A percentile compares a stretch with the other conserved stretches of the same genome.
Conservation (phyloP, 352 stramenopile genomes). For the Phytophthora meadii region DNA sequence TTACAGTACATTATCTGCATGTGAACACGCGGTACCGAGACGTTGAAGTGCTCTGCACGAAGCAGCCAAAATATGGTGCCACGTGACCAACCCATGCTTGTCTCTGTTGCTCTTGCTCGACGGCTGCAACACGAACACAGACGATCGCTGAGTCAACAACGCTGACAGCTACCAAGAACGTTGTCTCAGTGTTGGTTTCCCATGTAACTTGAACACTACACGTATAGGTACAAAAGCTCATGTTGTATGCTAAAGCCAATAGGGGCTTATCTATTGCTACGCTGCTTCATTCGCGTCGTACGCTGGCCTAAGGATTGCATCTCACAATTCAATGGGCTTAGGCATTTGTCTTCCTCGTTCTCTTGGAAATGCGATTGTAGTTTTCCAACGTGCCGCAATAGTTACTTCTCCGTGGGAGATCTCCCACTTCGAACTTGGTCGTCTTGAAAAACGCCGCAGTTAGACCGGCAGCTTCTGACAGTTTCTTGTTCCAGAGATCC, state of each 20-base stretch:
- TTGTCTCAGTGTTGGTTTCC: neutral
- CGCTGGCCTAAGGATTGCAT: too few relatives aligned
- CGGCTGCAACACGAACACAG: constrained; percentile 6
- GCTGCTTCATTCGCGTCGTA: too few relatives aligned
- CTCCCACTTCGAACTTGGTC: constrained; percentile 35
- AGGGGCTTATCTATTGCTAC: too few relatives aligned
- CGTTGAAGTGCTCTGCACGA: too few relatives aligned
- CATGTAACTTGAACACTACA: too few relatives aligned
- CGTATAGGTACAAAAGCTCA: neutral
- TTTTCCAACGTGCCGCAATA: constrained; percentile 60
- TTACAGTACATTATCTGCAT: too few relatives aligned
- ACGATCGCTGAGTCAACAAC: neutral
- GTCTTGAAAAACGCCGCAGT: constrained; percentile 53
- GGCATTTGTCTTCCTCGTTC: constrained; percentile 20
- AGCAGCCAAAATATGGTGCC: too few relatives aligned
- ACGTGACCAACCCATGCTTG: neutral
- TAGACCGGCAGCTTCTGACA: constrained; percentile 47
- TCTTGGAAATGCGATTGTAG: constrained; percentile 44
- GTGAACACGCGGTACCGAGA: neutral
- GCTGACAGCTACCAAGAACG: neutral
- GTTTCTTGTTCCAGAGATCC: constrained; percentile 36
- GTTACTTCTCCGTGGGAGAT: constrained; percentile 50
- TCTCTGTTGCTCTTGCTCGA: constrained; percentile 22
- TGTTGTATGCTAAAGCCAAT: too few relatives aligned
- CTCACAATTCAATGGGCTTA: too few relatives aligned